These are phyloP conservation scores for Lachnellula suecica DNA, from an alignment of 2,329 filamentous ascomycete species.

Conservation along the genomic window DNA sequence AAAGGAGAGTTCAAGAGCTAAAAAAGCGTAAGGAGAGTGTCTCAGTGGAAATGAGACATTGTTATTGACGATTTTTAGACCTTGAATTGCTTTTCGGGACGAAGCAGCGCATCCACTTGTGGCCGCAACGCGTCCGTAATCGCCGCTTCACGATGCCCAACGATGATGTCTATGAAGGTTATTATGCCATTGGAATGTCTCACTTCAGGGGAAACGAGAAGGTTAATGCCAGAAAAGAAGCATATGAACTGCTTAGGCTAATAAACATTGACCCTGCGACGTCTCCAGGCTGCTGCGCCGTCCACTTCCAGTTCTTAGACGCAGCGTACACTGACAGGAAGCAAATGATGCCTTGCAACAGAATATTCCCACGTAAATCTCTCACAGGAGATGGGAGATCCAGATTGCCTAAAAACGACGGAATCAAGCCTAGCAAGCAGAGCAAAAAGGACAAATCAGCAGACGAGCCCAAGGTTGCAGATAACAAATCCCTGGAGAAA, in stretches of 20 bases:
- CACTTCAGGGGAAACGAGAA: neutral
- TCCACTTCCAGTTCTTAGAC: neutral
- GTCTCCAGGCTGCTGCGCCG: neutral
- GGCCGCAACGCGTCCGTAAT: constrained; percentile 16
- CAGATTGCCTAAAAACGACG: neutral
- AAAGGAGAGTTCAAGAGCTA: constrained; percentile 8
- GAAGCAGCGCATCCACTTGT: constrained; percentile 6
- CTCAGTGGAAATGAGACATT: neutral
- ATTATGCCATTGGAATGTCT: constrained; percentile 9
- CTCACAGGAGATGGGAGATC: neutral
- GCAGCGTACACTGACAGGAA: neutral
- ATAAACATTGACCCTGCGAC: neutral
- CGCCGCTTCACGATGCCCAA: neutral
- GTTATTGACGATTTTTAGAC: neutral
- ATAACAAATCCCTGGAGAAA: neutral
- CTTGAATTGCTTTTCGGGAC: neutral
- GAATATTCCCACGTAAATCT: neutral
- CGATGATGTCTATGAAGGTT: constrained; percentile 19
- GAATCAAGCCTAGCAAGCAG: neutral
- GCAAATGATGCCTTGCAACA: neutral
- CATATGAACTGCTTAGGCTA: no score
- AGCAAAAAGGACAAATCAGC: neutral
- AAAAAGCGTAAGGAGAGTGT: constrained; percentile 13
- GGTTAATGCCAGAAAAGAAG: neutral
- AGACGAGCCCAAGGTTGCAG: neutral